Conservation (phyloP, 306 rosid genomes). For the Fragaria vesca region DNA sequence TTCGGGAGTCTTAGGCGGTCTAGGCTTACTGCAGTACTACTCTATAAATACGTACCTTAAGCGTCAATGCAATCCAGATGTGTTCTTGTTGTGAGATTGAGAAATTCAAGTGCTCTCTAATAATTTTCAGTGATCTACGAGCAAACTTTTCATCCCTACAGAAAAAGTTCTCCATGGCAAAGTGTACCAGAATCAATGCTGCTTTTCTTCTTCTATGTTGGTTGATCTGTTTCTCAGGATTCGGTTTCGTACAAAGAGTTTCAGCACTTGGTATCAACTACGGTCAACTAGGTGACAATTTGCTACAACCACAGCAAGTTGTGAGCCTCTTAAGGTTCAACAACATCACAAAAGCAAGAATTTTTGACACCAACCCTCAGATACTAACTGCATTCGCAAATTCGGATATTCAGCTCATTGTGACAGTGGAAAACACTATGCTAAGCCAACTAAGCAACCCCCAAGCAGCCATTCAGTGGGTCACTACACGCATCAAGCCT, state of each 20-base stretch:
- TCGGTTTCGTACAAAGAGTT: constrained; percentile 22
- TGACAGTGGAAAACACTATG: constrained; percentile 68
- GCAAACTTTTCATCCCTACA: too few relatives aligned
- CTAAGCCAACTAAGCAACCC: constrained; percentile 60
- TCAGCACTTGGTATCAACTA: constrained; percentile 73
- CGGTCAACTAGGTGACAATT: constrained; percentile 80
- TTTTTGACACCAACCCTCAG: constrained; percentile 82
- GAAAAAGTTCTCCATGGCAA: background rate
- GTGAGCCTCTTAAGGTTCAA: constrained; percentile 58
- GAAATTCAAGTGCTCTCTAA: too few relatives aligned
- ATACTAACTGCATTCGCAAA: constrained; percentile 64
- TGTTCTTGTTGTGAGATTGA: too few relatives aligned
- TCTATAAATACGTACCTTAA: too few relatives aligned
- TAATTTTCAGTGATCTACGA: too few relatives aligned
- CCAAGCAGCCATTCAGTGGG: constrained; percentile 82
- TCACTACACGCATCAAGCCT: constrained; percentile 58
- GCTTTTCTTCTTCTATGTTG: background rate
- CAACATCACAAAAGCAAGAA: constrained; percentile 54
- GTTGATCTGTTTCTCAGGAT: background rate
- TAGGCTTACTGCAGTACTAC: too few relatives aligned
- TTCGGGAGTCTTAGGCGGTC: too few relatives aligned
- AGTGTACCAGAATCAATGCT: background rate
- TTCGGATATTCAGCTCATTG: constrained; percentile 65
- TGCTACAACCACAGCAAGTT: constrained; percentile 71
- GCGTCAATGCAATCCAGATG: too few relatives aligned